Base-by-base conservation (phyloP, 208 protist genomes). In the Leishmania lainsoni region DNA sequence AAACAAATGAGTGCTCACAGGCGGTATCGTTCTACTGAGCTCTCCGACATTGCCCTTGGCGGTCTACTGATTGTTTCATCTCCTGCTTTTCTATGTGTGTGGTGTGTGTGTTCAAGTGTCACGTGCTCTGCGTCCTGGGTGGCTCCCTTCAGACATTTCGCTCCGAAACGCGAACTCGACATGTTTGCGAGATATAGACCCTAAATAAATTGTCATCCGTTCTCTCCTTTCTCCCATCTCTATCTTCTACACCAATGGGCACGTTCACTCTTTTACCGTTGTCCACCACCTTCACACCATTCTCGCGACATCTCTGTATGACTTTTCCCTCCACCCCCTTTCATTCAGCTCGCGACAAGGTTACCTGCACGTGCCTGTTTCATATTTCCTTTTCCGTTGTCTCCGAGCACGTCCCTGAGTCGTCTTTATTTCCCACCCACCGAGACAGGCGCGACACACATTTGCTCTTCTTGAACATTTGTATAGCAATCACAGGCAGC, bases 381-480 rank as follows among this genome's bases (percentile, higher is more conserved):
- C 4, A 59, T 32, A 70, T 79, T 79, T 79, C 17, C 75, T 10
- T 79, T 22, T 39, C 42, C 42, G 29, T 79, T 54, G 35, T 72
- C 61, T 54, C 17, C 14, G 66, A 29, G 35, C 65, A 70, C 76
- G 32, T 76, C 29, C 35, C 49, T 58, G 17, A 61, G 17, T 58
- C 48, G 72, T 75, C 14, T 1, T 75, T 81, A 0, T 59, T 61
- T 68, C 61, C 29, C 14, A 68, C 29, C 61, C 26, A 68, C 0
- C 29, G 61, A 39, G 61, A 39, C 61, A 39, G 10, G 39, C 58
- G 16, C 58, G 20, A 12, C 58, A 32, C 58, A 63, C 26, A 45
- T 45, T 45, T 45, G 42, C 42, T 45, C 0, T 32, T 29, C 29
- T 0, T 63, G 8, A 63, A 63, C 9, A 10, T 63, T 32, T 32